phyloP scores from a whole-genome alignment of 164 flowering plant species.

The grape (Vitis vinifera) region ASM3070453v1 NC_081820.1:15390001-15390500 shows the following conservation, averaged over 20 bases:
- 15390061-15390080: slow-evolving; percentile 53
- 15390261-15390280: slow-evolving; percentile 47
- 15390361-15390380: slow-evolving; percentile 36
- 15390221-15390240: slow-evolving; percentile 45
- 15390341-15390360: slow-evolving; percentile 44
- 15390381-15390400: background rate
- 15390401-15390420: background rate
- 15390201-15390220: background rate
- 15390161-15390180: slow-evolving; percentile 2
- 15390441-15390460: background rate
- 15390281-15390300: slow-evolving; percentile 44
- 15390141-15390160: slow-evolving; percentile 4
- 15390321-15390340: slow-evolving; percentile 43
- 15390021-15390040: slow-evolving; percentile 78
- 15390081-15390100: slow-evolving; percentile 58
- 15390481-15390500: slow-evolving; percentile 54
- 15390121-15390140: slow-evolving; percentile 60
- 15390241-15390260: slow-evolving; percentile 39
- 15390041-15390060: slow-evolving; percentile 74
- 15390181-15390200: background rate
- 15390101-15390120: slow-evolving; percentile 41
- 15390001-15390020: slow-evolving; percentile 63
- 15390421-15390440: background rate
- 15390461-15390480: slow-evolving; percentile 56
- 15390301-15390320: slow-evolving; percentile 42